These are phyloP conservation scores for Ramaria rubella DNA, from an alignment of 768 basidiomycete species.

Conservation along the genomic window DNA sequence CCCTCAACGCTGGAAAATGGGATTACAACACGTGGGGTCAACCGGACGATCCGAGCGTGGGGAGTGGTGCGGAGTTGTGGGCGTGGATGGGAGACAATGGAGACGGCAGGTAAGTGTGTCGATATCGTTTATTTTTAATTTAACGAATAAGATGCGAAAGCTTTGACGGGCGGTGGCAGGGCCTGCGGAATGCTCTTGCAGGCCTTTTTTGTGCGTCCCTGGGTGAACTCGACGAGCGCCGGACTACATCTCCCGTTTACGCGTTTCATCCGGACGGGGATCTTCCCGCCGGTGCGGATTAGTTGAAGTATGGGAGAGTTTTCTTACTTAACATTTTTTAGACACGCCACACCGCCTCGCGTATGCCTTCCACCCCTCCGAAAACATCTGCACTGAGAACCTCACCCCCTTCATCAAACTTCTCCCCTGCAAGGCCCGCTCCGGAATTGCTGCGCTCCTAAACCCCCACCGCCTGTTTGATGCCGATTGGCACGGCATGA, in stretches of 20 bases:
- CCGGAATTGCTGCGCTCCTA: constrained; percentile 76
- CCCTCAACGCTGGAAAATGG: constrained; percentile 91
- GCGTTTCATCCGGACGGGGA: constrained; percentile 59
- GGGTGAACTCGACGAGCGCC: constrained; percentile 65
- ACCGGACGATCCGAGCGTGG: constrained; percentile 68
- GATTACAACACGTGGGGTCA: constrained; percentile 79
- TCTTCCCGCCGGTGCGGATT: constrained; percentile 30
- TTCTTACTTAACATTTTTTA: constrained; percentile 36
- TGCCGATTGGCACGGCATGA: constrained; percentile 87
- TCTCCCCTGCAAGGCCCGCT: constrained; percentile 83
- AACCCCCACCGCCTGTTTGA: constrained; percentile 85
- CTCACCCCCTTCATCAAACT: constrained; percentile 93
- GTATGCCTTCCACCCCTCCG: constrained; percentile 73
- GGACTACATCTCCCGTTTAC: constrained; percentile 59
- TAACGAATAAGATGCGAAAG: constrained; percentile 31
- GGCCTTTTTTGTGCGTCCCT: constrained; percentile 95
- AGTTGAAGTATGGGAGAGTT: no score
- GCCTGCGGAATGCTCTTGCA: constrained; percentile 80
- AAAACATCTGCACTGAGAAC: constrained; percentile 96
- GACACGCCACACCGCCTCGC: constrained; percentile 35
- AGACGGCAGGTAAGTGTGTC: neutral
- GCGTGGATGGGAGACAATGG: constrained; percentile 77
- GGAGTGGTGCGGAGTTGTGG: constrained; percentile 84
- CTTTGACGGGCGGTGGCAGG: constrained; percentile 73
- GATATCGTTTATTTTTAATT: neutral